Evolutionary conservation across 805 yeast species (phyloP).

Genomic region (Metschnikowia dekortorum): DNA sequence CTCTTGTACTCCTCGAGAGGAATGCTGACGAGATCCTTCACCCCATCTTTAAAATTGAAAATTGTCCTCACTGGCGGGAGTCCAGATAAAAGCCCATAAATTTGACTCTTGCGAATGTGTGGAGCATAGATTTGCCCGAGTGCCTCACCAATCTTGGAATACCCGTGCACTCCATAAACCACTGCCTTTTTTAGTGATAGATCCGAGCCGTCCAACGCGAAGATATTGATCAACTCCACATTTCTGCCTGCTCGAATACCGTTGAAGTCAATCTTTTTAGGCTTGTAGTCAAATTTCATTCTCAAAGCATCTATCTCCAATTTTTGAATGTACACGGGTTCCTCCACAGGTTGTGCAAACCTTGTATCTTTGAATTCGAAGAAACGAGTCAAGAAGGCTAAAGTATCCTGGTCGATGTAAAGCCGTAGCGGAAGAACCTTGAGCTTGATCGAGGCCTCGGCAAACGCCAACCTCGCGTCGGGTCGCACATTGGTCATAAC

Average conservation of each 20-base stretch:
- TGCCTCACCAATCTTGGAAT: conserved; percentile 50
- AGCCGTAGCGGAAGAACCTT: conserved; percentile 69
- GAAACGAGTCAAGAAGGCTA: conserved; percentile 77
- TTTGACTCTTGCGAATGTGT: conserved; percentile 75
- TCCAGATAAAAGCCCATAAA: conserved; percentile 79
- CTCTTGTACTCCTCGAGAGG: conserved; percentile 71
- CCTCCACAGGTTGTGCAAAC: conserved; percentile 63
- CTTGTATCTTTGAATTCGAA: conserved; percentile 73
- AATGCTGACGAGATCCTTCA: conserved; percentile 65
- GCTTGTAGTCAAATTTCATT: conserved; percentile 82
- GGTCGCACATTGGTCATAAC: conserved; percentile 62
- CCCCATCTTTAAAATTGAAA: conserved; percentile 72
- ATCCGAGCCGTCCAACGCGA: conserved; percentile 81
- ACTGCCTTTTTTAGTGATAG: conserved; percentile 58
- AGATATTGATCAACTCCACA: conserved; percentile 82
- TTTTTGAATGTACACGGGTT: conserved; percentile 63
- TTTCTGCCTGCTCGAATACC: conserved; percentile 85
- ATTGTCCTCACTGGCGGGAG: conserved; percentile 76
- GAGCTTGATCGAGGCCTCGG: conserved; percentile 57
- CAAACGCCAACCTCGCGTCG: conserved; percentile 54
- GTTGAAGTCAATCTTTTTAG: conserved; percentile 79
- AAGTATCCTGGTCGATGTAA: conserved; percentile 89
- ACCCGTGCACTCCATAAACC: conserved; percentile 75
- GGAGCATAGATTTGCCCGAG: conserved; percentile 82
- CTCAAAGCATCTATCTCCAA: conserved; percentile 56